These are phyloP conservation scores for Penicillium capsulatum DNA, from an alignment of 2,329 filamentous ascomycete genomes.

Conservation along the genomic window DNA sequence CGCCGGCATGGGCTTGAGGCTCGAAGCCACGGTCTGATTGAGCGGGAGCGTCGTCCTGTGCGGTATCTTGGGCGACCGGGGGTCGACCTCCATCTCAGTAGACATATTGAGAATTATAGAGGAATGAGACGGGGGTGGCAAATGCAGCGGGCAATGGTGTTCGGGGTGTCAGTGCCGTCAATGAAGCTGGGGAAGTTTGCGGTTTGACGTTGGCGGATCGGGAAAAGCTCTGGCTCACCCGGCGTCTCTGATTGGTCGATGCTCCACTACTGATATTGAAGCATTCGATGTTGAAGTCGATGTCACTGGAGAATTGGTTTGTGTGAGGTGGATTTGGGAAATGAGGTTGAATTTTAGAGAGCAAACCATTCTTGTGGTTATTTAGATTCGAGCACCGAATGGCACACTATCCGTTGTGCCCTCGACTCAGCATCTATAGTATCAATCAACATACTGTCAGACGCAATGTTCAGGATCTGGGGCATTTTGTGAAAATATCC, in stretches of 20 bases:
- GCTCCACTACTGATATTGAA: not conserved
- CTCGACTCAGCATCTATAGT: too few relatives aligned
- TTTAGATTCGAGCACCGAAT: too few relatives aligned
- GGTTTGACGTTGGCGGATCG: conserved; percentile 8
- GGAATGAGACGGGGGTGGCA: conserved; percentile 49
- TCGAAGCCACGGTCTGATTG: conserved; percentile 35
- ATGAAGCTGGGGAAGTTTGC: conserved; percentile 1
- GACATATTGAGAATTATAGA: conserved; percentile 42
- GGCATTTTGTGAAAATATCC: too few relatives aligned
- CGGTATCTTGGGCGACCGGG: conserved; percentile 35
- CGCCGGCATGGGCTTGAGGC: conserved; percentile 42
- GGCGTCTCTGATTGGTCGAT: conserved; percentile 2
- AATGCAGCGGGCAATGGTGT: conserved; percentile 47
- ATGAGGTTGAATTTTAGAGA: too few relatives aligned
- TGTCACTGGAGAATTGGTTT: too few relatives aligned
- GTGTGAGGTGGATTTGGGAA: too few relatives aligned
- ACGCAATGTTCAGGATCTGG: too few relatives aligned
- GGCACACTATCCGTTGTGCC: too few relatives aligned
- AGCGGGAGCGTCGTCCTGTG: conserved; percentile 32
- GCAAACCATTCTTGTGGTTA: too few relatives aligned
- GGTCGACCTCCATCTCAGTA: conserved; percentile 46
- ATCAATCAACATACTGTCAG: too few relatives aligned
- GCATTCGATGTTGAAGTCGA: too few relatives aligned
- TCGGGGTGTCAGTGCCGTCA: conserved; percentile 8
- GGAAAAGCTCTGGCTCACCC: conserved; percentile 11